Base-by-base conservation (phyloP, 305 asterid genomes). In the Ajuga reptans region DNA sequence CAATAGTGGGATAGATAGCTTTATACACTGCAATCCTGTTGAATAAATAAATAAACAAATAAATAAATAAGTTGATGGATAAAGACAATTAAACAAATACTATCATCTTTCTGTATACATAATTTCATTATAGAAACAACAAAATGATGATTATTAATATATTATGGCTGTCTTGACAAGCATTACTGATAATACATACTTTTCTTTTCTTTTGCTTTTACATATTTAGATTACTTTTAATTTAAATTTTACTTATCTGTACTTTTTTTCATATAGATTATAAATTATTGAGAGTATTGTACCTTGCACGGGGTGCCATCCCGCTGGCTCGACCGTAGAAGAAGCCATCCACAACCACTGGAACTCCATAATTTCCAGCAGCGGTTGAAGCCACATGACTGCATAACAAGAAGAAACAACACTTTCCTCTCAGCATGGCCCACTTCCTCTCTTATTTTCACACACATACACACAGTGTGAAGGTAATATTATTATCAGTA, bases 231-330 rank as follows among this genome's bases (percentile, higher is more conserved):
- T 21, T 21, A 21, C 27, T 0, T 21, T 21, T 21, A 21, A 21
- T 0, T 21, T 21, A 0, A 21, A 21, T 21, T 21, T 21, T 21
- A 21, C 27, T 21, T 21, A 21, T 21, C 27, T 21, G 27, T 21
- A 21, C 27, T 21, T 21, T 21, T 21, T 21, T 0, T 2, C 27
- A 21, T 21, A 21, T 2, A 27, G 27, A 47, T 24, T 47, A 2
- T 4, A 36, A n/a, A 64, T 53, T 4, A 54, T 53, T 0, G 9
- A 34, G 45, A 37, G 8, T 8, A 4, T 33, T 15, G 41, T 6
- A 91, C 98, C 98, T 84, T 33, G 98, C 97, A 9, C 84, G 93
- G 9, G 97, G 98, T 14, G 98, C 97, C 97, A 90, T 90, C 67
- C 98, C 97, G 75, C 86, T 84, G 67, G 96, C 94, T 81, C 87